Conservation (phyloP, 2,329 filamentous ascomycete species). For the Beauveria varroae region DNA sequence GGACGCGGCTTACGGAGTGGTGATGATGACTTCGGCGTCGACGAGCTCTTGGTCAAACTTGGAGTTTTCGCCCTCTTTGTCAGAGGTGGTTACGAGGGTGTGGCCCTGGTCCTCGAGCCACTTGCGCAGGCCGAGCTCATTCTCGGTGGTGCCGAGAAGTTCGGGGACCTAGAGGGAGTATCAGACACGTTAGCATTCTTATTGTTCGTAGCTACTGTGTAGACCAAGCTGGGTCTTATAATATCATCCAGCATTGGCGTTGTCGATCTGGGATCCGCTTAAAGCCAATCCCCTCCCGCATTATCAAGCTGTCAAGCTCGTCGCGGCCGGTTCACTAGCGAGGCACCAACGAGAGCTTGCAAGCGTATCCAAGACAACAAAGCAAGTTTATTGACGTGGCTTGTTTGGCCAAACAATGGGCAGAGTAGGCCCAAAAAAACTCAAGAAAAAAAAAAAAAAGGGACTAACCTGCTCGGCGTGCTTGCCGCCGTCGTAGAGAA, state of each 20-base stretch:
- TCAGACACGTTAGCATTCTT: background rate
- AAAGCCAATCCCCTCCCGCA: background rate
- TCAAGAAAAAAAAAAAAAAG: background rate
- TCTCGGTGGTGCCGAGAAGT: conserved; percentile 92
- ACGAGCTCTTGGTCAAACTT: conserved; percentile 92
- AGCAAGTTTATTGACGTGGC: background rate
- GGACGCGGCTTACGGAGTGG: conserved; percentile 64
- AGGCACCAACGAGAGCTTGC: background rate
- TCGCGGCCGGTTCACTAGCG: background rate
- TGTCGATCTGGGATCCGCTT: background rate
- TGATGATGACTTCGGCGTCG: conserved; percentile 98
- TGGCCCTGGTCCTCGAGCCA: conserved; percentile 98
- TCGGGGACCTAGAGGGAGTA: conserved; percentile 52
- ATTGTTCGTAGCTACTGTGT: background rate
- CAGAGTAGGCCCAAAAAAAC: background rate
- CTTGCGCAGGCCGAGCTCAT: conserved; percentile 93
- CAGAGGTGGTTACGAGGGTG: conserved; percentile 91
- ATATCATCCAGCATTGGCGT: background rate
- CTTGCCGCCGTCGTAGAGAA: conserved; percentile 86
- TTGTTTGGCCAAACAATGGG: background rate
- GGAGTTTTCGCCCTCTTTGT: conserved; percentile 93
- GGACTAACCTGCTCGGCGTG: conserved; percentile 73
- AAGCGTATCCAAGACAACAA: background rate
- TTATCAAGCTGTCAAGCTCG: background rate
- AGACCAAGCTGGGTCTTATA: background rate